Evolutionary conservation across 345 rosid genomes (phyloP), one percentile per base, ranked within the genome.

Genomic region (Populus alba): DNA sequence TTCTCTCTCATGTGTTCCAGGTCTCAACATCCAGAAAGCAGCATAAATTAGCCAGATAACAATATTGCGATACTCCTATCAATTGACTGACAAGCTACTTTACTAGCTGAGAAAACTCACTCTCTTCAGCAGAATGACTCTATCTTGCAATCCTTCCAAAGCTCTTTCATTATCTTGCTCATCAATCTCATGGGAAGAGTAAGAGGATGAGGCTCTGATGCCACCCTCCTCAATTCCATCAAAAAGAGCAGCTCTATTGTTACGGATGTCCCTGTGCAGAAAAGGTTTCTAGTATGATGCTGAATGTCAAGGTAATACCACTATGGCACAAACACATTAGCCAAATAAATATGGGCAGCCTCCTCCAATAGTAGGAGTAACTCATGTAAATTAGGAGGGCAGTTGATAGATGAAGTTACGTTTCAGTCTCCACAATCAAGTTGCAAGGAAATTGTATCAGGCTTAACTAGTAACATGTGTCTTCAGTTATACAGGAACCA

Each of bases 191-290:
- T 92, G 97, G 31, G 93, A 85, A 59, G 91, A 90, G 87, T 91
- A 95, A 37, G 93, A 88, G 82, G 99, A 81, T 8, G 92, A 82
- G 45, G 94, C 95, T 87, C 97, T 89, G 78, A 95, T 92, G 82
- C 99, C 98, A 82, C 99, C 98, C 83, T 93, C 99, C 84, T 92
- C 99, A 11, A 93, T 89, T 70, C 97, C 97, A 85, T 95, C 97
- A 85, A 93, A 95, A 51, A 93, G 94, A 47, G 92, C 84, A 71
- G 87, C 84, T 87, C 91, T 92, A 73, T 80, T 87, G 78, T 84
- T 89, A 51, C 92, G 96, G 62, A 81, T 73, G 75, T 95, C 99
- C 93, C 98, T 93, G 86, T 53, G 79, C 53, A 39, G n/a, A 41
- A 29, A 43, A 73, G 18, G 15, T 20, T 22, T 31, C n/a, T 31